Evolutionary conservation across 306 rosid species (phyloP).

Genomic region (Hippophae rhamnoides): DNA sequence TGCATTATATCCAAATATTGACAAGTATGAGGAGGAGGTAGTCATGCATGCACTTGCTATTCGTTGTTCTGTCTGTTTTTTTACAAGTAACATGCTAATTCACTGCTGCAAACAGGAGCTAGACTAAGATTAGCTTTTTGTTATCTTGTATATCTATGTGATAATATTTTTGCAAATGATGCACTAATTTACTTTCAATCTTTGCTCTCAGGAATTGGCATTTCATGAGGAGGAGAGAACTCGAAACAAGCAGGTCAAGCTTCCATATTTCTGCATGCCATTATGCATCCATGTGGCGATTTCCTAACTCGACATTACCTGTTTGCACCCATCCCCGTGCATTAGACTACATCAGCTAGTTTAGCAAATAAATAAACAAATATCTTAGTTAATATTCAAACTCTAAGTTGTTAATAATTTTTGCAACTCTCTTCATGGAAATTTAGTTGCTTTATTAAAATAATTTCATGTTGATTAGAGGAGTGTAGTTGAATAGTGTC

Average conservation of each 20-base stretch:
- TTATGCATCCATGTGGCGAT: background rate
- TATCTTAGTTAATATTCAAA: no score
- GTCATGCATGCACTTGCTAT: slow-evolving; percentile 18
- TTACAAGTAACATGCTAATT: no score
- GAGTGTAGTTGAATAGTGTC: no score
- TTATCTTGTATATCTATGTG: background rate
- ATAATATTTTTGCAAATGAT: slow-evolving; percentile 12
- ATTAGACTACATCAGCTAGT: background rate
- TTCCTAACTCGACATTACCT: background rate
- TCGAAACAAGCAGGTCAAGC: slow-evolving; percentile 81
- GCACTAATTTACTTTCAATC: slow-evolving; percentile 18
- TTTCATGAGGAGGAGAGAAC: slow-evolving; percentile 90
- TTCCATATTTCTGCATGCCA: slow-evolving; percentile 11
- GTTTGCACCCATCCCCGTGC: background rate
- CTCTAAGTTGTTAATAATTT: no score
- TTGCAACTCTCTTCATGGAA: background rate
- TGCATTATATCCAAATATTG: slow-evolving; percentile 79
- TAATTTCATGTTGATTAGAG: background rate
- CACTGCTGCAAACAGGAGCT: no score
- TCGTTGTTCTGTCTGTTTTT: background rate
- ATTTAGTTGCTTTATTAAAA: background rate
- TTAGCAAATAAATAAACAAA: no score
- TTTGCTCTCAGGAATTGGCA: slow-evolving; percentile 60
- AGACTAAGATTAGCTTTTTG: no score
- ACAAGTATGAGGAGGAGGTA: slow-evolving; percentile 91